phyloP scores from a whole-genome alignment of 2,329 filamentous ascomycete genomes.

The Exophiala calicioides region DNA sequence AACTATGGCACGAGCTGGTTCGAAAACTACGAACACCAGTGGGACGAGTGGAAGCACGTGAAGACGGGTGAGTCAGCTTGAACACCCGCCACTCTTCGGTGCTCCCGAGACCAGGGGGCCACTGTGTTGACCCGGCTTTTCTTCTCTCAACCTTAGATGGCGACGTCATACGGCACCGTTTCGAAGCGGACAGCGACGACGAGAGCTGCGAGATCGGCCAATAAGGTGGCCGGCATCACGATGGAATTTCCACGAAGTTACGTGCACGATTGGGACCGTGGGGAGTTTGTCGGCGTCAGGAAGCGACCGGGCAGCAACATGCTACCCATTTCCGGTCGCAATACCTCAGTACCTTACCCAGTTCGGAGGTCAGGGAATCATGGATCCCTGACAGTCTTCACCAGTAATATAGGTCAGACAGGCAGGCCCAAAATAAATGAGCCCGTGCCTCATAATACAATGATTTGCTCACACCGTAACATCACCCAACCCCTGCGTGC shows the following conservation, averaged over 20 bases:
- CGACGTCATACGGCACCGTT: not conserved
- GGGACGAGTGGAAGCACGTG: conserved; percentile 19
- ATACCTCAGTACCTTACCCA: too few species aligned
- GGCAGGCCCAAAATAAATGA: too few species aligned
- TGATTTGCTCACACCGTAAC: too few species aligned
- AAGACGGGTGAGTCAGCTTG: conserved; percentile 12
- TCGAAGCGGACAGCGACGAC: conserved; percentile 9
- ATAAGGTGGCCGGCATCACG: conserved; percentile 1
- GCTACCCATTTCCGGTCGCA: too few species aligned
- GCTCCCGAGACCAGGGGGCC: not conserved
- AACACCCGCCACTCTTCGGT: not conserved
- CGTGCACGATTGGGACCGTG: not conserved
- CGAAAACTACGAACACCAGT: conserved; percentile 16
- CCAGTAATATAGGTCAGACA: too few species aligned
- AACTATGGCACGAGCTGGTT: conserved; percentile 23
- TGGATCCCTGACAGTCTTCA: too few species aligned
- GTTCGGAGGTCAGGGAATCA: too few species aligned
- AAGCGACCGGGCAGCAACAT: too few species aligned
- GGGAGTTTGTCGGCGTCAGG: not conserved
- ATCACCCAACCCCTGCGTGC: too few species aligned
- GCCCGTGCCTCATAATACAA: too few species aligned
- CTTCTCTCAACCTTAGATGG: conserved; percentile 1
- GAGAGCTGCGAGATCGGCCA: conserved; percentile 13
- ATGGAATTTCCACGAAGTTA: not conserved
- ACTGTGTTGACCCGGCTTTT: not conserved